phyloP scores from a whole-genome alignment of 352 stramenopile species.

The Pythium dissotocum region DNA sequence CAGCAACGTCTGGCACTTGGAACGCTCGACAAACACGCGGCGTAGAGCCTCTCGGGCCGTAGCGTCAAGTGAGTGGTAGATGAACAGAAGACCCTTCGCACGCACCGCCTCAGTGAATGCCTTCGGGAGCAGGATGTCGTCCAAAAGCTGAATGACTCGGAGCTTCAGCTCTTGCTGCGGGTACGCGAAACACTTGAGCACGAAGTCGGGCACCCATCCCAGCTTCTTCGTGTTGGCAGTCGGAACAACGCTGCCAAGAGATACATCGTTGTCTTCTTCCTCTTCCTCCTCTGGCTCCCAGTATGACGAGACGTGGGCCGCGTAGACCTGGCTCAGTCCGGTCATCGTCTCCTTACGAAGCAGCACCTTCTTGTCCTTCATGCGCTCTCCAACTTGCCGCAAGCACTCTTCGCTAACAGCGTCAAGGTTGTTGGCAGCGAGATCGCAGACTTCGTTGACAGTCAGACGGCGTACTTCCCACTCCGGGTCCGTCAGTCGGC shows the following conservation, averaged over 20 bases:
- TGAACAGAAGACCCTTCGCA: constrained; percentile 69
- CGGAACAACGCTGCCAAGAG: constrained; percentile 37
- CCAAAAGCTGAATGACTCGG: constrained; percentile 77
- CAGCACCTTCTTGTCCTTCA: constrained; percentile 87
- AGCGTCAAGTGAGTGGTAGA: constrained; percentile 67
- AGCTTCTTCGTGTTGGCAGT: constrained; percentile 58
- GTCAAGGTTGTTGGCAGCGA: constrained; percentile 71
- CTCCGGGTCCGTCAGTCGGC: constrained; percentile 72
- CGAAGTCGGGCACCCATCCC: constrained; percentile 79
- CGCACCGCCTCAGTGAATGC: constrained; percentile 45
- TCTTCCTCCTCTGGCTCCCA: constrained; percentile 42
- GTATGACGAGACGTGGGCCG: constrained; percentile 58
- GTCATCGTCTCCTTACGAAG: constrained; percentile 89
- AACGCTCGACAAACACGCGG: constrained; percentile 63
- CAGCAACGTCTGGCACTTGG: constrained; percentile 41
- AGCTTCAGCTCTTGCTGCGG: constrained; percentile 82
- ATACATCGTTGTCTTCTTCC: constrained; percentile 19
- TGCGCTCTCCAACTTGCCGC: constrained; percentile 74
- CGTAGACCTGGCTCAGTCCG: constrained; percentile 81
- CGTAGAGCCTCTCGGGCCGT: constrained; percentile 70
- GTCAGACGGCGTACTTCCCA: constrained; percentile 81
- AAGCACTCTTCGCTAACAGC: constrained; percentile 68
- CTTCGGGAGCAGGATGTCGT: constrained; percentile 86
- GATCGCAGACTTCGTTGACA: constrained; percentile 82
- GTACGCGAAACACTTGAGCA: constrained; percentile 87